Evolutionary conservation across 164 flowering plant species (phyloP), one percentile per base, ranked within the genome.

Genomic region (Aristolochia californica): DNA sequence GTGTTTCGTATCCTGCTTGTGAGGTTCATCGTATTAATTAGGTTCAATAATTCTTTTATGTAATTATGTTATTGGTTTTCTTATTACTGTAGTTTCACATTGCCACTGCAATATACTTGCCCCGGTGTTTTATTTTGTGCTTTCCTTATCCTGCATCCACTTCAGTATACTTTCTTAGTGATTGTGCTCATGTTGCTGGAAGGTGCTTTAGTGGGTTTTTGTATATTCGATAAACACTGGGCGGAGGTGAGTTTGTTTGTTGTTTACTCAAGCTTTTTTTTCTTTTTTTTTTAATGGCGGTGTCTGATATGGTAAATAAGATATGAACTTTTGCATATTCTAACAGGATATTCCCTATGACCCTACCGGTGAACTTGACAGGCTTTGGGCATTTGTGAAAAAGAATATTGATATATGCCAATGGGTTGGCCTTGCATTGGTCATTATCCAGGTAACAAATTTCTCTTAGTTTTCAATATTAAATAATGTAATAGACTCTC

Each of bases 301-400:
- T 5, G 17, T 5, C 38, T 16, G 8, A 3, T 24, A 13, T 7
- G 45, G 45, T 57, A 23, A 43, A 16, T 22, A 20, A 13, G 17
- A 23, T 3, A 38, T 60, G 56, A 17, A 20, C 5, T 12, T 13
- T 5, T 26, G n/a, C 20, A 10, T 45, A 34, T 20, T 52, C 52
- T 45, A 12, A 18, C 73, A 88, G 96, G 90, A 79, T 70, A 76
- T 88, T 72, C 96, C 96, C 59, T 57, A 45, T 66, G 95, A 89
- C 61, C 81, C 95, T 34, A 89, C 97, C 55, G 97, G 91, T 62
- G 82, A 84, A 70, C 80, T 86, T 66, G 74, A 78, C 9, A 77
- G 61, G 30, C 62, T 86, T 43, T 70, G 71, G 24, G 56, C 66
- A 43, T 89, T 89, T 55, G 70, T 89, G 58, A 73, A 77, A 55